Percentiles rank a stretch among this genome's conserved stretches.
Conservation (phyloP, 352 stramenopile species). For the Phytophthora pinifolia region DNA sequence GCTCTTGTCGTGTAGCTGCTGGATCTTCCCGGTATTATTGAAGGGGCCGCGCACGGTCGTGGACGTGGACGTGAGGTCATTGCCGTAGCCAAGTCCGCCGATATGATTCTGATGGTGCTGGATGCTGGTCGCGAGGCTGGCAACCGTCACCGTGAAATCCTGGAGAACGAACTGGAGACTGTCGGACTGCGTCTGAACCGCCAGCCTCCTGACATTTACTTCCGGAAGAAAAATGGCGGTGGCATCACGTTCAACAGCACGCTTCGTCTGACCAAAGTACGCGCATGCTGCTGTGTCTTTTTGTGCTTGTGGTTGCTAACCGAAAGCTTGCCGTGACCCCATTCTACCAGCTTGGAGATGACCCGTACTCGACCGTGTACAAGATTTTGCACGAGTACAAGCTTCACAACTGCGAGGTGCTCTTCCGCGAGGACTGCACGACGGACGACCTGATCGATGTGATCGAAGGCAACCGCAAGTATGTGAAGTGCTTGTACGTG, state of each 20-base stretch:
- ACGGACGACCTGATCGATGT: slow-evolving; percentile 99
- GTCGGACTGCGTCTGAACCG: slow-evolving; percentile 98
- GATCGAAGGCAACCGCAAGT: slow-evolving; percentile 98
- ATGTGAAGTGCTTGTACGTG: slow-evolving; percentile 99
- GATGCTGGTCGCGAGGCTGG: slow-evolving; percentile 98
- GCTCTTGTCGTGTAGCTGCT: slow-evolving; percentile 74
- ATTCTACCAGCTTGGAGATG: slow-evolving; percentile 66
- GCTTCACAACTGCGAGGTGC: slow-evolving; percentile 97
- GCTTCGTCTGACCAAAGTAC: slow-evolving; percentile 93
- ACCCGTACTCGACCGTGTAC: slow-evolving; percentile 89
- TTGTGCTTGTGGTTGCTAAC: slow-evolving; percentile 7
- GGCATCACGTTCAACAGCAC: slow-evolving; percentile 97
- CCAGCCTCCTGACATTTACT: slow-evolving; percentile 96
- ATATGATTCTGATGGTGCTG: slow-evolving; percentile 99
- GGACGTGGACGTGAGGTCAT: slow-evolving; percentile 98
- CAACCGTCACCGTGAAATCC: slow-evolving; percentile 95
- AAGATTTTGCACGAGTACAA: slow-evolving; percentile 96
- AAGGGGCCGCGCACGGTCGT: slow-evolving; percentile 97
- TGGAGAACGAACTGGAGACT: slow-evolving; percentile 98
- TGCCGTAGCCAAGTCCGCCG: slow-evolving; percentile 96
- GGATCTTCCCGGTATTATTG: slow-evolving; percentile 99
- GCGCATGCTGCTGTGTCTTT: slow-evolving; percentile 17
- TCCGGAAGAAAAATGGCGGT: slow-evolving; percentile 93
- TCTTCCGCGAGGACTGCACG: slow-evolving; percentile 97
- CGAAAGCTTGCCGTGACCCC: not conserved